phyloP scores from a whole-genome alignment of 2,329 filamentous ascomycete species.

The Epichloe glyceriae region DNA sequence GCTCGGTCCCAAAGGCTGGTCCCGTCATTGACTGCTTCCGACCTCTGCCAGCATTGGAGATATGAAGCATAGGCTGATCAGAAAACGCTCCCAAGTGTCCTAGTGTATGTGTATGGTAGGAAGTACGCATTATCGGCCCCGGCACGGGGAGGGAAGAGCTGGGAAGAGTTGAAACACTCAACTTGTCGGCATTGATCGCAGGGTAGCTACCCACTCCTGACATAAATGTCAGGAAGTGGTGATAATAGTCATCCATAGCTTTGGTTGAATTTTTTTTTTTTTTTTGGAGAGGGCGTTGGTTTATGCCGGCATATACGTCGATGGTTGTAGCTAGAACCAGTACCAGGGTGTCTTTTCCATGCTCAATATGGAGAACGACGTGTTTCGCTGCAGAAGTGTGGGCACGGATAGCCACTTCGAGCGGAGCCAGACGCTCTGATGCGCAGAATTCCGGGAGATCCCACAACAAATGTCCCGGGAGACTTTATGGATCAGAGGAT shows the following conservation, averaged over 20 bases:
- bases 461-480: slow-evolving; percentile 4
- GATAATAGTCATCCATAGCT: slow-evolving; percentile 43
- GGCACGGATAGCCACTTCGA: slow-evolving; percentile 3
- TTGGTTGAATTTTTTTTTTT: background rate
- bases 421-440: slow-evolving; percentile 4
- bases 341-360: slow-evolving; percentile 4
- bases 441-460: slow-evolving; percentile 6
- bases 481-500: background rate
- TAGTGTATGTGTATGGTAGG: slow-evolving; percentile 28
- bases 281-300: background rate
- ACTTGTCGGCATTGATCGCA: slow-evolving; percentile 26
- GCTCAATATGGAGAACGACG: slow-evolving; percentile 4
- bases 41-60: slow-evolving; percentile 34
- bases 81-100: slow-evolving; percentile 38
- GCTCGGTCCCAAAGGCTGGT: slow-evolving; percentile 38
- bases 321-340: slow-evolving; percentile 3
- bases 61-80: slow-evolving; percentile 35
- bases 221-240: slow-evolving; percentile 41
- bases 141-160: slow-evolving; percentile 17
- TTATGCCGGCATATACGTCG: slow-evolving; percentile 4
- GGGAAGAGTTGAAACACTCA: slow-evolving; percentile 23
- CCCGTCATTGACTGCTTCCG: slow-evolving; percentile 34
- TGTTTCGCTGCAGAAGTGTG: slow-evolving; percentile 5
- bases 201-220: slow-evolving; percentile 29
- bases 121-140: slow-evolving; percentile 23